Evolutionary conservation across 257 asterid genomes (phyloP).

Genomic region (Solanum pinnatisectum): DNA sequence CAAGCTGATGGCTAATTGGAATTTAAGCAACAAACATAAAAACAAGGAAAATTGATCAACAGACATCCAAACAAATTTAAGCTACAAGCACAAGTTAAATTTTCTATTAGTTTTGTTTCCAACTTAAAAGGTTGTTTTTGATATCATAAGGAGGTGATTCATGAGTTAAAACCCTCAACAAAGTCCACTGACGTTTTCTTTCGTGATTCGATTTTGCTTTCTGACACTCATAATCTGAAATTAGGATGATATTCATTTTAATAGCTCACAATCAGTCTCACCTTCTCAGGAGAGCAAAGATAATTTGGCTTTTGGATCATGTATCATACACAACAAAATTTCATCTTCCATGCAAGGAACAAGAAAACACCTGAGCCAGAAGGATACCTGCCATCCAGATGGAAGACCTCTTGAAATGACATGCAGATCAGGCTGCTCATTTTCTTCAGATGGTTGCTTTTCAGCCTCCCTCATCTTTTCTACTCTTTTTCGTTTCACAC

Average conservation of each 20-base stretch:
- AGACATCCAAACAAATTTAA: neutral
- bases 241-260: neutral
- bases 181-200: neutral
- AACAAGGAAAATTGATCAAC: neutral
- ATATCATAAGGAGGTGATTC: neutral
- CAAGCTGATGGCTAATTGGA: neutral
- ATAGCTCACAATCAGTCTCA: neutral
- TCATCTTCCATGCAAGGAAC: neutral
- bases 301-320: neutral
- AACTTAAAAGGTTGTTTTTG: neutral
- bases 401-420: conserved; percentile 73
- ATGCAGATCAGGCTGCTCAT: conserved; percentile 44
- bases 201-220: neutral
- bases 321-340: neutral
- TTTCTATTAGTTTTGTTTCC: neutral
- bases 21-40: neutral
- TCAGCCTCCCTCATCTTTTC: conserved; percentile 39
- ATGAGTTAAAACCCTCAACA: neutral
- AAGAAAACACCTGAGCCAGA: neutral
- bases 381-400: conserved; percentile 81
- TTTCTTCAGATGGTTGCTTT: conserved; percentile 30
- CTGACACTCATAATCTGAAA: neutral
- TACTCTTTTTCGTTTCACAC: conserved; percentile 82
- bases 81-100: neutral
- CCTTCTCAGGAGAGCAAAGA: neutral